These are phyloP conservation scores for Podaxis sp. DNA, from an alignment of 768 basidiomycete species.

Conservation along the genomic window DNA sequence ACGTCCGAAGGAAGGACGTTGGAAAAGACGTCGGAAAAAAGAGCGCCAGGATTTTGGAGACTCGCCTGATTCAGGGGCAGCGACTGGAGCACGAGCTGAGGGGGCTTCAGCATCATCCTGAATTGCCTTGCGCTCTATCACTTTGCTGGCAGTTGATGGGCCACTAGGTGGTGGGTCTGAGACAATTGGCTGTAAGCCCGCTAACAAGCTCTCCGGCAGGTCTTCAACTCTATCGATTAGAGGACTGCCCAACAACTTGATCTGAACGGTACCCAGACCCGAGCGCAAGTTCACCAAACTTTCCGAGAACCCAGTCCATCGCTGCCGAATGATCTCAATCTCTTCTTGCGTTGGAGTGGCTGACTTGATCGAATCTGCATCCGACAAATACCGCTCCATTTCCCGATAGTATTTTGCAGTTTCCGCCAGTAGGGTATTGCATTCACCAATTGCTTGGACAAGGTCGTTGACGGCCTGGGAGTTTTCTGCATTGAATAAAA, in stretches of 20 bases:
- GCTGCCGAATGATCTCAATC: not conserved
- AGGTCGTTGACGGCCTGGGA: not conserved
- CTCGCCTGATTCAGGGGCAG: not conserved
- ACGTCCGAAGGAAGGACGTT: too few relatives aligned
- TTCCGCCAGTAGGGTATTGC: not conserved
- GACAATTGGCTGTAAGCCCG: not conserved
- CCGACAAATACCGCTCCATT: not conserved
- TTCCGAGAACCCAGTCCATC: not conserved
- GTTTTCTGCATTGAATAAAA: not conserved
- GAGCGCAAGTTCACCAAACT: not conserved
- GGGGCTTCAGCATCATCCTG: not conserved
- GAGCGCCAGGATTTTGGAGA: not conserved
- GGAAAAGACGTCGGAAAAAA: not conserved
- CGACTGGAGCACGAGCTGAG: not conserved
- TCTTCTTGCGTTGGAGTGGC: not conserved
- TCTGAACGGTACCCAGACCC: not conserved
- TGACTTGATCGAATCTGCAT: not conserved
- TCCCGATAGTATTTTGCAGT: not conserved
- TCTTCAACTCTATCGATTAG: not conserved
- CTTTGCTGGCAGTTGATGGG: not conserved
- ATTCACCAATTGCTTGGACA: not conserved
- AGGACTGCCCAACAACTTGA: not conserved
- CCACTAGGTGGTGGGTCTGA: not conserved
- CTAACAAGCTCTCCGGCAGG: not conserved
- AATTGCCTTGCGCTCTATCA: not conserved